Conservation (phyloP, 495 filamentous ascomycete genomes). For the Penicillium robsamsonii region DNA sequence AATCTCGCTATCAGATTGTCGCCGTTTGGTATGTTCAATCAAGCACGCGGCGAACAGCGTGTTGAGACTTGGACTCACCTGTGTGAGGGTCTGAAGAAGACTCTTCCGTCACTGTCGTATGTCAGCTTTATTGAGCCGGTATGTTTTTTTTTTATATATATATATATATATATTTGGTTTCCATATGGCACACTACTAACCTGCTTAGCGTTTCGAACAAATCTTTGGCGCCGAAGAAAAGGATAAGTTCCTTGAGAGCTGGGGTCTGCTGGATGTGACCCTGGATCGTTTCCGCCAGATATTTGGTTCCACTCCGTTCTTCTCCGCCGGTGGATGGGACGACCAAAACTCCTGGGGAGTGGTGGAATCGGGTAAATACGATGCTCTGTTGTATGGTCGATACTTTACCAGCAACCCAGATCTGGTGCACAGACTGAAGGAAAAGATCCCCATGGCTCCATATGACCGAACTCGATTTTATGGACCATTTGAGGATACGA, state of each 20-base stretch:
- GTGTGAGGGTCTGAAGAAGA: constrained; percentile 49
- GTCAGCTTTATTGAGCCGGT: constrained; percentile 55
- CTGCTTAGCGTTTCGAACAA: constrained; percentile 46
- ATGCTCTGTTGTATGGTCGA: constrained; percentile 54
- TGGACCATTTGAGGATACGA: constrained; percentile 38
- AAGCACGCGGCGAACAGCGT: constrained; percentile 42
- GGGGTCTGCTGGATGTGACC: constrained; percentile 42
- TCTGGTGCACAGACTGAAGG: constrained; percentile 55
- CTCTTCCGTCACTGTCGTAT: constrained; percentile 46
- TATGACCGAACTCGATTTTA: constrained; percentile 65
- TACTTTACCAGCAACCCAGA: constrained; percentile 70
- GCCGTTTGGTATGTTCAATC: constrained; percentile 53
- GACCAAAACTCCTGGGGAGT: constrained; percentile 47
- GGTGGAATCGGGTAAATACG: constrained; percentile 42
- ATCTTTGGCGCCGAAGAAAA: constrained; percentile 46
- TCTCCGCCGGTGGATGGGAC: constrained; percentile 49
- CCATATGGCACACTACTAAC: constrained; percentile 4
- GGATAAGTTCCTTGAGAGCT: constrained; percentile 41
- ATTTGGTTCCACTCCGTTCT: constrained; percentile 48
- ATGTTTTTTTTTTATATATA: constrained; percentile 21
- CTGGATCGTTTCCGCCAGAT: constrained; percentile 42
- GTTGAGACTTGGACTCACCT: constrained; percentile 46
- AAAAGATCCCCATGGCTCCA: constrained; percentile 50
- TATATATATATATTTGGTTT: too few relatives aligned
- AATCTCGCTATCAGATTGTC: constrained; percentile 43